Conservation (phyloP, 2,329 filamentous ascomycete species). For the Ploettnerulaceae sp. region DNA sequence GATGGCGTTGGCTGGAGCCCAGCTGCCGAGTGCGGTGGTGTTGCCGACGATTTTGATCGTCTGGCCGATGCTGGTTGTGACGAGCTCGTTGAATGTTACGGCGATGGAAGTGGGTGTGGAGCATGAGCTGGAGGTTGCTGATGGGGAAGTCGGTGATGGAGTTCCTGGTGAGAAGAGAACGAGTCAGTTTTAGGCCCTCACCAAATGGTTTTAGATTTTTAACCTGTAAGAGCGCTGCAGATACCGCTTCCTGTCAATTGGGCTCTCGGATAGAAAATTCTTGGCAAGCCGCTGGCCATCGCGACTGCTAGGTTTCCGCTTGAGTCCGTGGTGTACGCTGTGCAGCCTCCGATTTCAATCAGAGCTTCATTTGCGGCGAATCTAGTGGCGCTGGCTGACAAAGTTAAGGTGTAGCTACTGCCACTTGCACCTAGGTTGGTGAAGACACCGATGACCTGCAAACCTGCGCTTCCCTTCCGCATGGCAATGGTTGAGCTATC, state of each 20-base stretch:
- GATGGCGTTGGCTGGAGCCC: conserved; percentile 52
- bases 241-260: conserved; percentile 36
- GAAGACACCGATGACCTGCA: conserved; percentile 35
- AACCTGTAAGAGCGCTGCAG: conserved; percentile 28
- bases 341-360: conserved; percentile 43
- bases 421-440: conserved; percentile 38
- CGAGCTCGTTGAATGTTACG: conserved; percentile 58
- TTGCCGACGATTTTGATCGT: conserved; percentile 62
- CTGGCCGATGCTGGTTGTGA: conserved; percentile 55
- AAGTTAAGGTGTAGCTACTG: conserved; percentile 32
- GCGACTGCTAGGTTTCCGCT: conserved; percentile 41
- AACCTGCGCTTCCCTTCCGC: conserved; percentile 25
- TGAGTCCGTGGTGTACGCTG: conserved; percentile 38
- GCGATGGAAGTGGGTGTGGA: conserved; percentile 43
- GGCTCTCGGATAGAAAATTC: conserved; percentile 38
- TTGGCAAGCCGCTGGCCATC: conserved; percentile 41
- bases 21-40: conserved; percentile 54
- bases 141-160: conserved; percentile 19
- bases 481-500: conserved; percentile 28
- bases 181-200: no score
- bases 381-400: conserved; percentile 37
- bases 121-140: conserved; percentile 37
- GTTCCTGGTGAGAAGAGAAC: no score
- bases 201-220: no score
- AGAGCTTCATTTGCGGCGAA: conserved; percentile 35